Conservation (phyloP, 148 eudicot genomes). For the Arctostaphylos glauca region DNA sequence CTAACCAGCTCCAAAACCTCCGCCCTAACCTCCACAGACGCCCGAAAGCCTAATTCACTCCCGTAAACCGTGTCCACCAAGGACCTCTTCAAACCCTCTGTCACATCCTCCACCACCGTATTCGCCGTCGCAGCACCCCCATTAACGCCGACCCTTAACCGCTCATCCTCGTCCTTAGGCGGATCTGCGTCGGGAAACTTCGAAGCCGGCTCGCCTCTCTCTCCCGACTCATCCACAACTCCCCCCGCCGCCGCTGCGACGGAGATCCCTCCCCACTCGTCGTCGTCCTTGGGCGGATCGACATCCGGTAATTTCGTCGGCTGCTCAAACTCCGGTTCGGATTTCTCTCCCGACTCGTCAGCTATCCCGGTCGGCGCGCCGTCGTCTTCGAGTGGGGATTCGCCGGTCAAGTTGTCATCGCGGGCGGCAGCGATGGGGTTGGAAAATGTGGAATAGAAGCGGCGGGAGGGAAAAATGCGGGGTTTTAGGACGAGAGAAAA, state of each 20-base stretch:
- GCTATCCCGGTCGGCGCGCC: not conserved
- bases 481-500: constrained; percentile 13
- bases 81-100: constrained; percentile 69
- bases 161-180: constrained; percentile 55
- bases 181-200: constrained; percentile 55
- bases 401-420: constrained; percentile 8
- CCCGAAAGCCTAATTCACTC: constrained; percentile 70
- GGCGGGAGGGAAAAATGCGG: constrained; percentile 20
- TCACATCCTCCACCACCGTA: constrained; percentile 28
- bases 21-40: constrained; percentile 73
- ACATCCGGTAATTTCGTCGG: constrained; percentile 36
- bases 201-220: constrained; percentile 42
- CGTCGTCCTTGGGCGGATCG: constrained; percentile 65
- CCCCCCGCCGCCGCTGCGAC: not conserved
- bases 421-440: constrained; percentile 18
- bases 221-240: constrained; percentile 66
- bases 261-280: constrained; percentile 48
- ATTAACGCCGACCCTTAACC: constrained; percentile 27
- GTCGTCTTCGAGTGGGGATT: constrained; percentile 3
- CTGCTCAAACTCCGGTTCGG: constrained; percentile 51
- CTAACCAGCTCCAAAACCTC: constrained; percentile 72
- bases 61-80: constrained; percentile 83
- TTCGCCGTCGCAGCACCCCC: constrained; percentile 21
- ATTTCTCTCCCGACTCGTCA: constrained; percentile 79
- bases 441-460: constrained; percentile 22